These are phyloP conservation scores for Brettanomyces custersianus DNA, from an alignment of 805 yeast species.

Conservation along the genomic window DNA sequence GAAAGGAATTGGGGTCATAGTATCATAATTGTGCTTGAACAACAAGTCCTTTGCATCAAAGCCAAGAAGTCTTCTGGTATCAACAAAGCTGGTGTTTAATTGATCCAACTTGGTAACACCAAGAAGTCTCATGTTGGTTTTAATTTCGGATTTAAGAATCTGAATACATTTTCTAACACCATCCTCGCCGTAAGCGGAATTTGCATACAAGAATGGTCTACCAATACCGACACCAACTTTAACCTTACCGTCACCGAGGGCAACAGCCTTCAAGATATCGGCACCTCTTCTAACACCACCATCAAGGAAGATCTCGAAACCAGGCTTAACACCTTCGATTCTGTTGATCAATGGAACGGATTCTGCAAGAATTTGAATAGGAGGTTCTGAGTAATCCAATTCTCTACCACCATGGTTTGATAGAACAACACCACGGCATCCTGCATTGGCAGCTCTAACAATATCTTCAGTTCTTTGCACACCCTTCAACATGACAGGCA, in stretches of 20 bases:
- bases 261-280: conserved; percentile 67
- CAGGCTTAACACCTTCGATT: conserved; percentile 29
- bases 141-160: conserved; percentile 42
- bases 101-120: conserved; percentile 47
- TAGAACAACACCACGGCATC: conserved; percentile 52
- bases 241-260: conserved; percentile 53
- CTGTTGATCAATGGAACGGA: conserved; percentile 36
- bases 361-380: conserved; percentile 51
- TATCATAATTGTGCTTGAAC: conserved; percentile 22
- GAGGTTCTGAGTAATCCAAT: conserved; percentile 52
- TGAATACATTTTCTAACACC: conserved; percentile 53
- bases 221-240: conserved; percentile 49
- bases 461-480: conserved; percentile 58
- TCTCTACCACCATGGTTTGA: conserved; percentile 75
- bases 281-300: conserved; percentile 76
- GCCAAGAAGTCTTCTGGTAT: conserved; percentile 26
- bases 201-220: conserved; percentile 67
- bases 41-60: conserved; percentile 25
- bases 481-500: conserved; percentile 50
- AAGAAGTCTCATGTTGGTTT: conserved; percentile 50
- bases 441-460: conserved; percentile 43
- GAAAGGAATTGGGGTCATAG: conserved; percentile 22
- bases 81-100: conserved; percentile 30
- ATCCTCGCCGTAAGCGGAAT: conserved; percentile 68
- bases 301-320: conserved; percentile 58